These are phyloP conservation scores for Pogostemon cablin DNA, from an alignment of 257 asterid genomes.

Conservation along the genomic window DNA sequence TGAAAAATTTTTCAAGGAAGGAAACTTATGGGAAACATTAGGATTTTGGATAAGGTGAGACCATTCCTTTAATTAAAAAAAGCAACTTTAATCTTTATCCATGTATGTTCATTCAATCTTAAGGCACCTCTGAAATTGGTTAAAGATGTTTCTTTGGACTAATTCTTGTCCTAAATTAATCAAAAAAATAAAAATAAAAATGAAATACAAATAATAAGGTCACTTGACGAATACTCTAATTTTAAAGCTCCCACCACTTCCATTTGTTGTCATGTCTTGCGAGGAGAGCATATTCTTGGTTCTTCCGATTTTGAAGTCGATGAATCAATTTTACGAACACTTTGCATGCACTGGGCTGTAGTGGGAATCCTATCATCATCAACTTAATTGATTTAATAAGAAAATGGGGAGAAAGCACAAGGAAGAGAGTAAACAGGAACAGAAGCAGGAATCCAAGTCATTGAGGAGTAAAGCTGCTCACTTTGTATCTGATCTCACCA, in stretches of 20 bases:
- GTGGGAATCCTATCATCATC: slow-evolving; percentile 39
- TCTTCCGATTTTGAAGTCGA: neutral
- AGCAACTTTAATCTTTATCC: neutral
- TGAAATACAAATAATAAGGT: neutral
- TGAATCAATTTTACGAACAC: neutral
- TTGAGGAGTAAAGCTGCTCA: slow-evolving; percentile 91
- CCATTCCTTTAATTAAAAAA: neutral
- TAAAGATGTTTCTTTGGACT: neutral
- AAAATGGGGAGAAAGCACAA: slow-evolving; percentile 48
- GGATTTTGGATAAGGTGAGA: no score
- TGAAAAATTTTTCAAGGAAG: no score
- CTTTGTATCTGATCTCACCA: slow-evolving; percentile 89
- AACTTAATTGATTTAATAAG: neutral
- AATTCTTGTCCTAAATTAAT: neutral
- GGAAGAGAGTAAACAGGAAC: slow-evolving; percentile 32
- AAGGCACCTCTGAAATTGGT: neutral
- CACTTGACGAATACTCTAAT: slow-evolving; percentile 1
- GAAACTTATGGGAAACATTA: no score
- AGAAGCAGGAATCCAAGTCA: slow-evolving; percentile 44
- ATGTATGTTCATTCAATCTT: neutral
- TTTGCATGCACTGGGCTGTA: slow-evolving; percentile 21
- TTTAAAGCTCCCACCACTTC: slow-evolving; percentile 20
- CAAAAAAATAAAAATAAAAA: neutral
- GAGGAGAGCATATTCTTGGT: slow-evolving; percentile 24
- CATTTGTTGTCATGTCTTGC: slow-evolving; percentile 2